phyloP scores from a whole-genome alignment of 1,284 basidiomycete species.

The Cystobasidium sp. region DNA sequence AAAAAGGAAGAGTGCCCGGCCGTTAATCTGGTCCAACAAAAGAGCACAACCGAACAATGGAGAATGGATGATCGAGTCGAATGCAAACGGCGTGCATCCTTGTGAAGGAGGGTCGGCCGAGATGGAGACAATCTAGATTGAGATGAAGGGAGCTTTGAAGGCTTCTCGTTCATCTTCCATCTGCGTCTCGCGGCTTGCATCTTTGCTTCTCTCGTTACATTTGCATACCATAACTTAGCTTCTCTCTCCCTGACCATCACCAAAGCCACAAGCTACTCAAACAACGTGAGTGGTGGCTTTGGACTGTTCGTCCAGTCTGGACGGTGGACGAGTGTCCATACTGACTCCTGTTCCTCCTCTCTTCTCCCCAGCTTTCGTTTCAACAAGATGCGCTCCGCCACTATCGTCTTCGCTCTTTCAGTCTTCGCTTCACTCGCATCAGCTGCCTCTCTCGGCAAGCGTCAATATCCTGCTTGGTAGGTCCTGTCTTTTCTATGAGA shows the following conservation, averaged over 20 bases:
- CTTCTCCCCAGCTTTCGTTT: neutral
- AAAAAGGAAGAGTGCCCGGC: too few species aligned
- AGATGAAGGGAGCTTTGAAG: neutral
- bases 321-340: neutral
- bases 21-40: too few species aligned
- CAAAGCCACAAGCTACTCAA: neutral
- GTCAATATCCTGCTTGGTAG: conserved; percentile 41
- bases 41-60: too few species aligned
- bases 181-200: neutral
- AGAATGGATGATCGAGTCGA: too few species aligned
- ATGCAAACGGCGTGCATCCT: too few species aligned
- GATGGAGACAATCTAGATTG: neutral
- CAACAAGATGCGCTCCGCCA: conserved; percentile 29
- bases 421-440: conserved; percentile 26
- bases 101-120: neutral
- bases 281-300: neutral
- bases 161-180: neutral
- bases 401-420: conserved; percentile 17
- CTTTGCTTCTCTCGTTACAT: neutral
- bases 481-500: neutral
- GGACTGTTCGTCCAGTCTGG: too few species aligned
- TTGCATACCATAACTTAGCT: neutral
- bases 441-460: conserved; percentile 28
- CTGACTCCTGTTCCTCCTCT: neutral
- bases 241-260: neutral